Evolutionary conservation across 129 eudicot genomes (phyloP).

Genomic region (Lactuca saligna): DNA sequence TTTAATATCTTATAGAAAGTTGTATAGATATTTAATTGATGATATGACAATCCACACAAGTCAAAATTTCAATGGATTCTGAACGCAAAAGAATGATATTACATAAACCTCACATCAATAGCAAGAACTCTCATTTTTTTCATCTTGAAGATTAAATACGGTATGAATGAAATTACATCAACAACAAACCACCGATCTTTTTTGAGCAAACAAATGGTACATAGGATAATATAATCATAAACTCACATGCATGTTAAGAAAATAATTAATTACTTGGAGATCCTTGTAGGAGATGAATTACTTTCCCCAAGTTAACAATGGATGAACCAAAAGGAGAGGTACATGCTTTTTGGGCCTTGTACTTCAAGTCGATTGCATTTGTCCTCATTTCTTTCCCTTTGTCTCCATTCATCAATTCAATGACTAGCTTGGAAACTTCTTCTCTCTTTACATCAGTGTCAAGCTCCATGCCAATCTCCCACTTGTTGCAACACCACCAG

Average conservation of each 20-base stretch:
- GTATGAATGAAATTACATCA: not conserved
- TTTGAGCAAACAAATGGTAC: not conserved
- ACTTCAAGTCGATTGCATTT: constrained; percentile 26
- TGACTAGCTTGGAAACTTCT: constrained; percentile 27
- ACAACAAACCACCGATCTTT: not conserved
- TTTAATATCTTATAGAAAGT: too few species aligned
- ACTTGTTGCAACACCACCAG: constrained; percentile 28
- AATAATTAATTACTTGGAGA: not conserved
- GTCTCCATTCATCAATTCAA: constrained; percentile 32
- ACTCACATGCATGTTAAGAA: not conserved
- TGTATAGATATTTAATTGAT: too few species aligned
- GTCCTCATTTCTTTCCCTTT: constrained; percentile 23
- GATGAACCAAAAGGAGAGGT: constrained; percentile 19
- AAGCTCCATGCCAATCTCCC: constrained; percentile 34
- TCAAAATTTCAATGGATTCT: too few species aligned
- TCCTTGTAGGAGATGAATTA: constrained; percentile 8
- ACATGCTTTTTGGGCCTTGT: constrained; percentile 31
- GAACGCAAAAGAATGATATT: too few species aligned
- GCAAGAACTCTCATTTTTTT: too few species aligned
- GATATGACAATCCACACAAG: too few species aligned
- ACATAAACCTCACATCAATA: too few species aligned
- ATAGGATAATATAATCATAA: not conserved
- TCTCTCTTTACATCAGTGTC: constrained; percentile 24
- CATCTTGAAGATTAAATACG: not conserved
- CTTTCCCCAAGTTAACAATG: constrained; percentile 23